Conservation (phyloP, 495 filamentous ascomycete species). For the Amphirosellinia nigrospora region DNA sequence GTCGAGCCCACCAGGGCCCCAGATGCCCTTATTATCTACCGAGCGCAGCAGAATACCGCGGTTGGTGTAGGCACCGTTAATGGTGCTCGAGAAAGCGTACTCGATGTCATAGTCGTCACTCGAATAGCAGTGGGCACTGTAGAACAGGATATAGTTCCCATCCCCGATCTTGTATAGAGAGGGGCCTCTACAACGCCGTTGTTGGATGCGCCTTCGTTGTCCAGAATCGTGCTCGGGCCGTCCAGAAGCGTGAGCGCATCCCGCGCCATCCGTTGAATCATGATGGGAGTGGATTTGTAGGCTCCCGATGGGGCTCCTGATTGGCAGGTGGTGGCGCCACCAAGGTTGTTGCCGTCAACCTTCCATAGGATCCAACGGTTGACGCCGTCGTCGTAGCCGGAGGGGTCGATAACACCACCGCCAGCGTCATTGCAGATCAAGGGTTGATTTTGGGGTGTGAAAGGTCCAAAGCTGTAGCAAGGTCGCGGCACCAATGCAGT, state of each 20-base stretch:
- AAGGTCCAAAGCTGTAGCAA: slow-evolving; percentile 51
- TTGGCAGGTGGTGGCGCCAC: slow-evolving; percentile 40
- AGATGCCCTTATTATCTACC: slow-evolving; percentile 36
- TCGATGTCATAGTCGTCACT: slow-evolving; percentile 60
- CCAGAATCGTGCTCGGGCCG: slow-evolving; percentile 57
- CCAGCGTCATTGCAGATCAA: slow-evolving; percentile 54
- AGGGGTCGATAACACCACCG: slow-evolving; percentile 63
- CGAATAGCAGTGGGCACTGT: slow-evolving; percentile 63
- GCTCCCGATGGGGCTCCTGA: slow-evolving; percentile 31
- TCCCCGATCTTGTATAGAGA: slow-evolving; percentile 52
- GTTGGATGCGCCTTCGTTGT: slow-evolving; percentile 56
- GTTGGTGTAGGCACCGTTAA: slow-evolving; percentile 57
- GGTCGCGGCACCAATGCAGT: slow-evolving; percentile 61
- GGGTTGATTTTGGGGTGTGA: slow-evolving; percentile 46
- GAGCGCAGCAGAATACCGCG: slow-evolving; percentile 40
- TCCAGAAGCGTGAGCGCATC: slow-evolving; percentile 60
- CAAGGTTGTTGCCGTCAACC: slow-evolving; percentile 62
- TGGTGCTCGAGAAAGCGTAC: slow-evolving; percentile 55
- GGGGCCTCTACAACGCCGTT: slow-evolving; percentile 68
- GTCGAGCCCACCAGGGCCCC: slow-evolving; percentile 38
- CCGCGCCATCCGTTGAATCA: slow-evolving; percentile 58
- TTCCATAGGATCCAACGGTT: slow-evolving; percentile 64
- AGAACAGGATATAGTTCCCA: slow-evolving; percentile 65
- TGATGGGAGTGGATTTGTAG: slow-evolving; percentile 57
- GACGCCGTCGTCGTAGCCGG: slow-evolving; percentile 61